Evolutionary conservation across 495 filamentous ascomycete genomes (phyloP).

Genomic region (Aspergillus steynii): DNA sequence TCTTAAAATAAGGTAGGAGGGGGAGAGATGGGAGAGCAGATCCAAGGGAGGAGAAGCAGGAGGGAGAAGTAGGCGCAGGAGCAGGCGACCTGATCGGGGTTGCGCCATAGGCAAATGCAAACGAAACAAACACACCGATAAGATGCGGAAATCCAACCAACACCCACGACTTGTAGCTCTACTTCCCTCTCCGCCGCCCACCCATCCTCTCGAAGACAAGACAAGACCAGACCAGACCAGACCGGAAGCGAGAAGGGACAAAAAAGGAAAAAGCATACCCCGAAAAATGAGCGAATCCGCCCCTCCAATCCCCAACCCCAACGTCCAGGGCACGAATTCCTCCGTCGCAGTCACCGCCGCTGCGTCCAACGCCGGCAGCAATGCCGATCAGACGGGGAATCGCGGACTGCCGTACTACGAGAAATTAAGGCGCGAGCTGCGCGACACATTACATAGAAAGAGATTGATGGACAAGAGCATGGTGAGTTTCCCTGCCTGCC

Average conservation of each 20-base stretch:
- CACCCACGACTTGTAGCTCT: neutral
- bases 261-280: constrained; percentile 1
- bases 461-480: constrained; percentile 65
- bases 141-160: constrained; percentile 19
- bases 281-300: constrained; percentile 32
- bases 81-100: neutral
- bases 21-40: neutral
- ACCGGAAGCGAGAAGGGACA: neutral
- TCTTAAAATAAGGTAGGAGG: neutral
- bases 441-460: constrained; percentile 68
- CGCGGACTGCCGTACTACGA: constrained; percentile 69
- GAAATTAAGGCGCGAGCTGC: constrained; percentile 66
- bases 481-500: constrained; percentile 36
- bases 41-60: neutral
- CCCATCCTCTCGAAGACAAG: neutral
- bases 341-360: constrained; percentile 9
- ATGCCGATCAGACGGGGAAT: constrained; percentile 19
- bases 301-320: constrained; percentile 16
- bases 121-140: constrained; percentile 43
- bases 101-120: constrained; percentile 29
- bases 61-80: neutral
- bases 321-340: constrained; percentile 7
- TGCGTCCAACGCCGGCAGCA: constrained; percentile 12
- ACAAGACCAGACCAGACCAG: neutral
- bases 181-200: neutral